Conservation (phyloP, 2,329 filamentous ascomycete species). For the Colletotrichum gigasporum region DNA sequence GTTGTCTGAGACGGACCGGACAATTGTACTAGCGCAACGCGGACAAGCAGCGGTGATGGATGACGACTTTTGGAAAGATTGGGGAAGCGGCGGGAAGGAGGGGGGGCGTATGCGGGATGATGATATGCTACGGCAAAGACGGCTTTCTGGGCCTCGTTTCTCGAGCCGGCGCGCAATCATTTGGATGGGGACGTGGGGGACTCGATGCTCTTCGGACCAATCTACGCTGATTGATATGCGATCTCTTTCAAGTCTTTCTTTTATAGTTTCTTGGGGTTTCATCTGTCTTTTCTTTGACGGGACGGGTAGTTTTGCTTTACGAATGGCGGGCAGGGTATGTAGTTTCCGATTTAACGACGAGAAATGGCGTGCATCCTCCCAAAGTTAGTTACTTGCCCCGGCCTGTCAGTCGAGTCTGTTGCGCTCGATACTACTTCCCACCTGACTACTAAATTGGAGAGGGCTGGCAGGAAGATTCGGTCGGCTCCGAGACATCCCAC, state of each 20-base stretch:
- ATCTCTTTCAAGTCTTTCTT: background rate
- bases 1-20: conserved; percentile 20
- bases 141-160: background rate
- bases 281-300: conserved; percentile 2
- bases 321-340: background rate
- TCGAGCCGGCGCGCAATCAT: background rate
- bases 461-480: no score
- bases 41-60: conserved; percentile 21
- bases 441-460: no score
- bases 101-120: conserved; percentile 23
- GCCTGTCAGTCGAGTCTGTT: background rate
- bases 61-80: background rate
- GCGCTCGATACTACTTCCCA: no score
- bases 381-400: background rate
- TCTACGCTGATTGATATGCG: background rate
- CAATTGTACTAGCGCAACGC: conserved; percentile 12
- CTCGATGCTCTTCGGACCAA: background rate
- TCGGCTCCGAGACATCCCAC: background rate
- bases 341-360: conserved; percentile 7
- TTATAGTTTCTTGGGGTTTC: background rate
- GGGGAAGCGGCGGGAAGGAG: background rate
- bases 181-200: background rate
- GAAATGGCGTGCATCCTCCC: background rate
- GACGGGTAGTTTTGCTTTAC: background rate
- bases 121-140: conserved; percentile 22